Conservation (phyloP, 371 early-diverging fungal genomes). For the Mucor racemosus region DNA sequence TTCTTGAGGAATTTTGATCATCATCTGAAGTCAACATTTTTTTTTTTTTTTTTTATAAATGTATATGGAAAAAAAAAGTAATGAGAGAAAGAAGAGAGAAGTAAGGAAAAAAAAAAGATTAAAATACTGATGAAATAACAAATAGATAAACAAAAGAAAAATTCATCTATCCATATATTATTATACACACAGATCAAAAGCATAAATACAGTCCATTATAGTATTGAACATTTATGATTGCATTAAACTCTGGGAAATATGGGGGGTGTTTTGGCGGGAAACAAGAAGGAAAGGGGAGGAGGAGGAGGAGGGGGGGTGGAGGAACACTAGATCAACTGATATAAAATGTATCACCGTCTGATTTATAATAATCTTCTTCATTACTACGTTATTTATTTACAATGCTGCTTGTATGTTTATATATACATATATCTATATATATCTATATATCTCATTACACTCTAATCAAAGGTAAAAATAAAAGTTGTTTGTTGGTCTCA, state of each 20-base stretch:
- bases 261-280: constrained; percentile 25
- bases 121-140: constrained; percentile 22
- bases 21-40: constrained; percentile 30
- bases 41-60: neutral
- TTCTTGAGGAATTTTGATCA: constrained; percentile 30
- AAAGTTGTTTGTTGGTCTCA: too few species aligned
- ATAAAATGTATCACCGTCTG: constrained; percentile 18
- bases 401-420: constrained; percentile 17
- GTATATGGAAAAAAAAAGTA: constrained; percentile 10
- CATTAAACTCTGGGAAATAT: neutral
- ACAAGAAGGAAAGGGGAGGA: neutral
- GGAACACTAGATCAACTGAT: neutral
- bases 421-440: too few species aligned
- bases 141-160: constrained; percentile 26
- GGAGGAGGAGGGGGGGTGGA: neutral
- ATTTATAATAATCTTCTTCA: constrained; percentile 28
- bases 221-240: constrained; percentile 5
- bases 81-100: constrained; percentile 8
- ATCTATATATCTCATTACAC: too few species aligned
- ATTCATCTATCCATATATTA: constrained; percentile 45
- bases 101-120: constrained; percentile 17
- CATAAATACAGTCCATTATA: constrained; percentile 19
- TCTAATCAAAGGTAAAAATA: too few species aligned
- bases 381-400: constrained; percentile 26
- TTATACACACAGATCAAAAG: constrained; percentile 11